These are phyloP conservation scores for Chaetothyriales sp. DNA, from an alignment of 2,329 filamentous ascomycete genomes.

Conservation along the genomic window DNA sequence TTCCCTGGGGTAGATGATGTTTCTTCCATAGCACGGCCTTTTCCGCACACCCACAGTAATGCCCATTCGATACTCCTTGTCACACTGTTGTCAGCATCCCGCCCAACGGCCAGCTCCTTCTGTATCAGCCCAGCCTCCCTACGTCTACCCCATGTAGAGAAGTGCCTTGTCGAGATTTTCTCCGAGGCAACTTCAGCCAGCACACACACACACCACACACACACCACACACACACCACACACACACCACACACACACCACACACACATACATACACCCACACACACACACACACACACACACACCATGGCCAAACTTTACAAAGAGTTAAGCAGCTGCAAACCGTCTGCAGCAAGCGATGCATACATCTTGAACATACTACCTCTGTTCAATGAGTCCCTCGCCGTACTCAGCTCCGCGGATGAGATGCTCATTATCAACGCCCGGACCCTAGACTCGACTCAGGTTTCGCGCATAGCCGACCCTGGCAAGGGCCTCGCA, in stretches of 20 bases:
- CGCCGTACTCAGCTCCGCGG: constrained; percentile 16
- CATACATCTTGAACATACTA: constrained; percentile 16
- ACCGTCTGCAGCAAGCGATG: constrained; percentile 10
- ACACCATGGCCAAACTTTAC: constrained; percentile 7
- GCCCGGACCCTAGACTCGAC: constrained; percentile 4
- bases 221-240: neutral
- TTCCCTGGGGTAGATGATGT: neutral
- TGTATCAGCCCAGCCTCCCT: no score
- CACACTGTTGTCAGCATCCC: no score
- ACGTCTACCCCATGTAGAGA: no score
- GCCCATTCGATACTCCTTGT: neutral
- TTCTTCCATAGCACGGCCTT: neutral
- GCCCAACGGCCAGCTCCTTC: no score
- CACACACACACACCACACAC: neutral
- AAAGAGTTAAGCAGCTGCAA: constrained; percentile 6
- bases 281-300: neutral
- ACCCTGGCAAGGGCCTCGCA: constrained; percentile 4
- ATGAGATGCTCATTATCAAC: constrained; percentile 16
- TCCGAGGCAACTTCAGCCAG: neutral
- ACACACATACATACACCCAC: neutral
- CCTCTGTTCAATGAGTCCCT: constrained; percentile 10
- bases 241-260: neutral
- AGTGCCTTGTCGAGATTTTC: no score
- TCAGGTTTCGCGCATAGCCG: neutral
- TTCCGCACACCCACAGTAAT: neutral